Base-by-base conservation (phyloP, 352 stramenopile species). In the Phytophthora niederhauseri region DNA sequence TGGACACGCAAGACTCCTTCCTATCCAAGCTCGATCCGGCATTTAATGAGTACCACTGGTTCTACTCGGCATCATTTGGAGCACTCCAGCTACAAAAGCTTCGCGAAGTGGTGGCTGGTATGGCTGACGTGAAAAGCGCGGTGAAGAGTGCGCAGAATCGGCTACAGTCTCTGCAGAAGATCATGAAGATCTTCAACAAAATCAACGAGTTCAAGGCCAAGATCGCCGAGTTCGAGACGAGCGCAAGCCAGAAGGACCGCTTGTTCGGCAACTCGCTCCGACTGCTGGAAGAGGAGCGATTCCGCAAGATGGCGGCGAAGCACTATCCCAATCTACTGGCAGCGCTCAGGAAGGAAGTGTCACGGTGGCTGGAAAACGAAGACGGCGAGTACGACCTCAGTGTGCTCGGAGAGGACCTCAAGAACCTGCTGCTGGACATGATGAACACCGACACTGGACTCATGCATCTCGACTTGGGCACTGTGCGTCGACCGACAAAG, bases 391-490 rank as follows among this genome's bases (percentile, higher is more conserved):
- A 85, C 34, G 77, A 96, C 31, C 62, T 94, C 50, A 79, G 77
- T 19, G 73, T 96, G 20, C 74, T 96, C 4, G 87, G 89, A 24
- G 72, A 89, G 17, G 77, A 92, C 22, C 75, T 97, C 52, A 92
- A 94, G 62, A 82, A 77, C 1, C 61, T 93, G 9, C 34, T 97
- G 4, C 31, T 88, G 34, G 82, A 95, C 48, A 95, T 92, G 85
- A 84, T 96, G 77, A 91, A 93, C 57, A 89, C 79, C 2, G 72
- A 95, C 67, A 97, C 87, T 1, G 84, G 77, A 7, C 75, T 97
- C 8, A 94, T 97, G 85, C 89, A 97, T 52, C 64, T 95, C 14
- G 85, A 95, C 52, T 74, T 97, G 7, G 81, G 73, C 6, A 82
- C 75, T 48, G 70, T 77, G 9, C 73, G 82, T 30, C 74, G 73